Evolutionary conservation across 1,284 basidiomycete genomes (phyloP), one percentile per base, ranked within the genome.

Genomic region (Moesziomyces parantarcticus): DNA sequence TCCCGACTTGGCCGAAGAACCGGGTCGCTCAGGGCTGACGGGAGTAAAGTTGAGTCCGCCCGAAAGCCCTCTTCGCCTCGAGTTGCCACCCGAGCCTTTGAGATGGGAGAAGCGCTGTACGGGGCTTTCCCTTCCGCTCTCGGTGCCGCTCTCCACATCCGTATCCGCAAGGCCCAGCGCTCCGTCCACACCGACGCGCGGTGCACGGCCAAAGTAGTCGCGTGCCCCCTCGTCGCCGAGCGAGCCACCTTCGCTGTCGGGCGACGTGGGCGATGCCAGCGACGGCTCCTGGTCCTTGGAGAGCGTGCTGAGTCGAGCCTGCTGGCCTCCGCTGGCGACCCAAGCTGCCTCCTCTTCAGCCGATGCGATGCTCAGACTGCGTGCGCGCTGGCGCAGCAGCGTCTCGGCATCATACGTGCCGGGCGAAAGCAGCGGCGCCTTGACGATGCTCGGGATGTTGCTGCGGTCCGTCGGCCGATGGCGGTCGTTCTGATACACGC

Each of bases 371-470:
- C 69, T 70, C 14, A 70, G 50, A 21, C 65, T 74, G 9, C 78
- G 52, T 18, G 76, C 77, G 5, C 78, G 66, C 39, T 80, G 78
- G 3, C 77, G 59, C 14, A 80, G 66, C 26, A 80, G 63, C 47
- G 67, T 70, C 45, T 79, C 77, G 36, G 77, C 78, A 39, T 80
- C 78, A 46, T 80, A 80, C 5, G 78, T 71, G 14, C 78, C 78
- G 0, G 77, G 77, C 3, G 73, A 54, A 7, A 80, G 69, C 5
- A 72, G 60, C 6, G 65, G 75, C 7, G 72, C 78, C 34, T 67
- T 68, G 40, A 69, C 71, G 26, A 74, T 68, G 49, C 54, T 58
- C 7, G 71, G 71, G 9, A 58, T 56, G 42, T 66, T 68, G 49
- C 53, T 64, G 25, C 60, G 53, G 47, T 73, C 70, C 18, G 70